These are phyloP conservation scores for Diaporthe ampelina DNA, from an alignment of 2,329 filamentous ascomycete genomes.

Conservation along the genomic window DNA sequence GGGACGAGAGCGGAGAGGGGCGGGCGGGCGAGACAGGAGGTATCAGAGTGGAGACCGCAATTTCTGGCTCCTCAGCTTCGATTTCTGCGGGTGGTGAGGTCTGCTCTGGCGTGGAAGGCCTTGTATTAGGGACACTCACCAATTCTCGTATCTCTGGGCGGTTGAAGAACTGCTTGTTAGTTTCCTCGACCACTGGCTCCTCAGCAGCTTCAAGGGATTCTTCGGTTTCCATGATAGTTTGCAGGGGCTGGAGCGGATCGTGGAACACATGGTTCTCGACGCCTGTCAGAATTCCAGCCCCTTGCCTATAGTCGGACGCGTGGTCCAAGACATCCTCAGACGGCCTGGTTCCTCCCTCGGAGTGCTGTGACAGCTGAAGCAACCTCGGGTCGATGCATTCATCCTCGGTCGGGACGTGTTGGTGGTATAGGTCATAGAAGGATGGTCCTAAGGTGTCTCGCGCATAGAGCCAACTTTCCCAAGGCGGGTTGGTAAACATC, in stretches of 20 bases:
- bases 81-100: neutral
- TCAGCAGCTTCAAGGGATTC: neutral
- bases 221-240: neutral
- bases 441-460: neutral
- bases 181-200: neutral
- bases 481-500: too few relatives aligned
- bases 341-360: rapidly evolving
- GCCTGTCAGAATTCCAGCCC: neutral
- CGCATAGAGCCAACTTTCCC: neutral
- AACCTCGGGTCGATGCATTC: neutral
- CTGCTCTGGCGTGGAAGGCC: neutral
- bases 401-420: neutral
- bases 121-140: neutral
- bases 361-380: neutral
- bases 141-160: neutral
- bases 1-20: too few relatives aligned
- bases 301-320: neutral
- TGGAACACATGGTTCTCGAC: neutral
- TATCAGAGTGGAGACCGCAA: too few relatives aligned
- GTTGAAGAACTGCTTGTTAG: neutral
- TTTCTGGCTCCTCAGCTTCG: neutral
- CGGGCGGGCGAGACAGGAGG: too few relatives aligned
- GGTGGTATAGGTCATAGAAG: neutral
- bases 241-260: neutral
- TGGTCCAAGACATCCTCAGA: neutral